Base-by-base conservation (phyloP, 371 early-diverging fungal genomes). In the Catenaria anguillulae region DNA sequence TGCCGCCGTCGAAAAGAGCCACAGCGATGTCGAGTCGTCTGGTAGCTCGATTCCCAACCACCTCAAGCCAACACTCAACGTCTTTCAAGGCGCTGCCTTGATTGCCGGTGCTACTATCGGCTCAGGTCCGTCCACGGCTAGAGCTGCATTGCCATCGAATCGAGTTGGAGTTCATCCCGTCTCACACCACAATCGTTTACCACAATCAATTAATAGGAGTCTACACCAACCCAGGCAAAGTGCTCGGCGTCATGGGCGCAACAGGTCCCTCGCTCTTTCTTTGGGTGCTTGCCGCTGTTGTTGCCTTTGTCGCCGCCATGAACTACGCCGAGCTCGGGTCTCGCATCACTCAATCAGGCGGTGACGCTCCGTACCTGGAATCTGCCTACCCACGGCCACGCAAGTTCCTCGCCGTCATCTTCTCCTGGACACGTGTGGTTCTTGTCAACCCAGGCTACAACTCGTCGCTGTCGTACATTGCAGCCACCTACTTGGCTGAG, bases 251-350 rank as follows among this genome's bases (percentile, higher is more conserved):
- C 31, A 35, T 64, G 17, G 63, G 63, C 29, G 13, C 63, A 21
- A 17, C 45, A 21, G 64, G 64, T 21, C 29, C 59, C 4, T 67
- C 64, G 24, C 37, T 64, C 24, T 10, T 64, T 5, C 31, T 46
- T 4, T 64, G 64, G 64, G 33, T 64, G 15, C 13, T 60, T 19
- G 60, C 64, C 12, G 63, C 63, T n/a, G 4, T 64, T 4, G 43
- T 50, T 24, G 40, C 64, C 4, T 62, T 64, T 23, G 15, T 19
- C 15, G 64, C 43, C 0, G n/a, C 64, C 23, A 6, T 60, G 23
- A 21, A 15, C n/a, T 63, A 60, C 61, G 61, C 56, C 36, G 61
- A 61, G 40, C 31, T n/a, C 60, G 61, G 55, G 4, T 54, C 61
- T 1, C 33, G 43, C 34, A 36, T 61, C 24, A 43, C 61, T 13